phyloP scores from a whole-genome alignment of 345 rosid genomes.

The Draba incana region DNA sequence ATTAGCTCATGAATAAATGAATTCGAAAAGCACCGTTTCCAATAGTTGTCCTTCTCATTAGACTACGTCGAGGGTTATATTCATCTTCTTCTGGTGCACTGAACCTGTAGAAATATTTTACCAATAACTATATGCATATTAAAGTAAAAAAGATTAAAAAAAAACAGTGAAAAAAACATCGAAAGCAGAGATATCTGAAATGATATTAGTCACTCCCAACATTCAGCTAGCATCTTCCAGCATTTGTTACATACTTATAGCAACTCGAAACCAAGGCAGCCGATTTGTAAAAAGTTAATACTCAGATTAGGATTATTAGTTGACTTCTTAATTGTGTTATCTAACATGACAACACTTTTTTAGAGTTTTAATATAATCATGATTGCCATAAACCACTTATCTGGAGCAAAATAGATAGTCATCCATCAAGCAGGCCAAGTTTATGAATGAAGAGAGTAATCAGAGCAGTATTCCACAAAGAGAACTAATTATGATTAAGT shows the following conservation, averaged over 20 bases:
- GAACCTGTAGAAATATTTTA: conserved; percentile 51
- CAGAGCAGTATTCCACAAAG: conserved; percentile 4
- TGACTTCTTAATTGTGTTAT: conserved; percentile 7
- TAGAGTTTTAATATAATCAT: conserved; percentile 2
- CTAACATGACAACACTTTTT: conserved; percentile 11
- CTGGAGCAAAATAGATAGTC: conserved; percentile 15
- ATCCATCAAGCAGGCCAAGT: conserved; percentile 26
- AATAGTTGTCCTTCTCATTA: conserved; percentile 86
- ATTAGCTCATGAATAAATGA: conserved; percentile 10
- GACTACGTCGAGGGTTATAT: conserved; percentile 55
- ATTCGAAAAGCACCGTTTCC: conserved; percentile 72
- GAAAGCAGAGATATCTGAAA: conserved; percentile 13
- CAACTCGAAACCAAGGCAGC: conserved; percentile 18
- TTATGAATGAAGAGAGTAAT: conserved; percentile 12
- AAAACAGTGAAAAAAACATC: conserved; percentile 24
- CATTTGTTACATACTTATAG: conserved; percentile 14
- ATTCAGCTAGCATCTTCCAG: conserved; percentile 18
- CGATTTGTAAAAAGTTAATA: not conserved
- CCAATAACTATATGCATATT: conserved; percentile 23
- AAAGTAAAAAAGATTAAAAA: conserved; percentile 1
- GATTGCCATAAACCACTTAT: conserved; percentile 24
- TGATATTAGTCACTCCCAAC: conserved; percentile 6
- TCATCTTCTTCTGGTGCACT: conserved; percentile 96
- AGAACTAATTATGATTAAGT: not conserved
- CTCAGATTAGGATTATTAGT: not conserved